A percentile compares a stretch with the other conserved stretches of the same genome.
phyloP scores from a whole-genome alignment of 139 green algal genomes.

The Auxenochlorella pyrenoidosa region DNA sequence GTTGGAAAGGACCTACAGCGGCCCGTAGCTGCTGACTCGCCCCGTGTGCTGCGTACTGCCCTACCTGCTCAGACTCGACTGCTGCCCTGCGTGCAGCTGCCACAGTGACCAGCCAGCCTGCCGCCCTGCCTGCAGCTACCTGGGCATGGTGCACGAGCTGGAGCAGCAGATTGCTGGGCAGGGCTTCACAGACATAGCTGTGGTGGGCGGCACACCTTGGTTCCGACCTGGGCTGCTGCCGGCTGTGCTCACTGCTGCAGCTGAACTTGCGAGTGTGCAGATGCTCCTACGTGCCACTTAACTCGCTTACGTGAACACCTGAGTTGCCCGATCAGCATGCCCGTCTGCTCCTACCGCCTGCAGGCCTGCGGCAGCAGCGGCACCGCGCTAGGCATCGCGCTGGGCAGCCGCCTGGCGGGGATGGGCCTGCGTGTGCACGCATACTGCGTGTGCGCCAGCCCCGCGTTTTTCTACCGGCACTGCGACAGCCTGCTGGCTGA shows the following conservation, averaged over 20 bases:
- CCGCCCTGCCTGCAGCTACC: constrained; percentile 59
- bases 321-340: no score
- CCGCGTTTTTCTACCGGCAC: constrained; percentile 90
- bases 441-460: constrained; percentile 86
- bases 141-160: constrained; percentile 87
- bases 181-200: constrained; percentile 79
- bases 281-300: no score
- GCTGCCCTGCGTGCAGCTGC: no score
- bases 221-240: no score
- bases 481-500: constrained; percentile 75
- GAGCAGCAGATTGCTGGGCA: constrained; percentile 56
- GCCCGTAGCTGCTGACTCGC: no score
- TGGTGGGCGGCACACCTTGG: constrained; percentile 51
- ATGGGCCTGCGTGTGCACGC: constrained; percentile 56
- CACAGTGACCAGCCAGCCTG: no score
- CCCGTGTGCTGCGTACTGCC: no score
- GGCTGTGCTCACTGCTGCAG: no score
- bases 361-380: constrained; percentile 92
- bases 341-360: neutral
- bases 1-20: no score
- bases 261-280: neutral
- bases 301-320: no score
- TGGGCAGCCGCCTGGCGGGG: constrained; percentile 74
- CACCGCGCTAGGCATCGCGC: constrained; percentile 86
- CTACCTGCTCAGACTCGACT: no score